Conservation (phyloP, 345 rosid species). For the Syzygium grande region DNA sequence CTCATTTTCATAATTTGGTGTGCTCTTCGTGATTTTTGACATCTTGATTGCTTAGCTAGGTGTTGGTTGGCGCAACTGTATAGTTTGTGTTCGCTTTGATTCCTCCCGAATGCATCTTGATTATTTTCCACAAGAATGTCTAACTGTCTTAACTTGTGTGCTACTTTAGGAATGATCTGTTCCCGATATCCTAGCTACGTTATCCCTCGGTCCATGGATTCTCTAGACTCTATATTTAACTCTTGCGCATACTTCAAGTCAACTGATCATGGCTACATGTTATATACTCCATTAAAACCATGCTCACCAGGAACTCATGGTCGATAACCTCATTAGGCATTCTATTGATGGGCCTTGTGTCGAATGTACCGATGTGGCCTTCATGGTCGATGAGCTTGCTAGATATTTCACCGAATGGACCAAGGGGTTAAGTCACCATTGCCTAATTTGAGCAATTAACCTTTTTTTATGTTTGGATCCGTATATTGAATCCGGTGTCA, state of each 20-base stretch:
- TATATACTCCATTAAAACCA: background rate
- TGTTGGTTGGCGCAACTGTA: background rate
- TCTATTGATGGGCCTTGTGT: background rate
- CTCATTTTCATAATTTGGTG: background rate
- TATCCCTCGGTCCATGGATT: background rate
- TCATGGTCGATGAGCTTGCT: background rate
- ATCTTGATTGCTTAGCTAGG: background rate
- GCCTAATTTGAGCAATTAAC: background rate
- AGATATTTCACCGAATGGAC: background rate
- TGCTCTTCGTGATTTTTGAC: background rate
- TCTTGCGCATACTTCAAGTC: background rate
- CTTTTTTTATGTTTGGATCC: background rate
- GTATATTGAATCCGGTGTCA: background rate
- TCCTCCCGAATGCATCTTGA: background rate
- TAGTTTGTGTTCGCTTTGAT: background rate
- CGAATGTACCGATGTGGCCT: background rate
- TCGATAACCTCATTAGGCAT: no score
- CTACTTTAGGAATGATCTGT: background rate
- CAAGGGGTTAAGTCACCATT: background rate
- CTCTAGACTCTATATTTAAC: background rate
- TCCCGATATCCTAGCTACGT: background rate
- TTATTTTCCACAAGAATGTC: no score
- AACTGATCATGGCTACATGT: background rate
- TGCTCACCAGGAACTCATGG: background rate
- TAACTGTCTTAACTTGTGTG: background rate